Evolutionary conservation across 2,329 filamentous ascomycete species (phyloP).

Genomic region (Fonsecaea nubica): DNA sequence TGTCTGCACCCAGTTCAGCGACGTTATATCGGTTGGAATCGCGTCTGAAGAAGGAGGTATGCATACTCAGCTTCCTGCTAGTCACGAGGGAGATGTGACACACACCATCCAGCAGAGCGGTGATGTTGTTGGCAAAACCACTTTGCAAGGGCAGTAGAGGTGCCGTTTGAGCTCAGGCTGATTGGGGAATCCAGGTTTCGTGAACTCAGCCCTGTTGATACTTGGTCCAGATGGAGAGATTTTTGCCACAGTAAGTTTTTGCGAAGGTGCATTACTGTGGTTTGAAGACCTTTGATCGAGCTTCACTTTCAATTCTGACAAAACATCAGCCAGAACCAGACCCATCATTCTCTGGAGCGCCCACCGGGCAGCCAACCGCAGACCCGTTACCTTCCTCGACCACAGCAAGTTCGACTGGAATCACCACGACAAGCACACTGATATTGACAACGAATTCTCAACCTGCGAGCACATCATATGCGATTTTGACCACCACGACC

Average conservation of each 20-base stretch:
- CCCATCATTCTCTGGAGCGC: slow-evolving; percentile 31
- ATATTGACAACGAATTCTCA: not conserved
- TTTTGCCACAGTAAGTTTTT: slow-evolving; percentile 27
- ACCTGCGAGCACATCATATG: slow-evolving; percentile 5
- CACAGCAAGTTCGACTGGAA: slow-evolving; percentile 11
- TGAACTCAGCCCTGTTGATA: slow-evolving; percentile 35
- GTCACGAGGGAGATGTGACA: not conserved
- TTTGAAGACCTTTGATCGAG: not conserved
- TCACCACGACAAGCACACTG: slow-evolving; percentile 8
- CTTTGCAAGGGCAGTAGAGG: not conserved
- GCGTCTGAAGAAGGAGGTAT: slow-evolving; percentile 35
- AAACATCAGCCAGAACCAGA: slow-evolving; percentile 19
- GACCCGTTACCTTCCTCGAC: slow-evolving; percentile 27
- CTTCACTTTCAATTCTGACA: not conserved
- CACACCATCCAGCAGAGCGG: not conserved
- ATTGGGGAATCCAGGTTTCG: slow-evolving; percentile 21
- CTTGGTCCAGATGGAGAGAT: slow-evolving; percentile 29
- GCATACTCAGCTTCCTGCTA: slow-evolving; percentile 1
- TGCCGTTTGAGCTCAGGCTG: not conserved
- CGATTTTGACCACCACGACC: slow-evolving; percentile 18
- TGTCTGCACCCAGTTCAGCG: slow-evolving; percentile 30
- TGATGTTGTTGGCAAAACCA: not conserved
- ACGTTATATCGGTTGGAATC: slow-evolving; percentile 20
- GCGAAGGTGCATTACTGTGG: not conserved
- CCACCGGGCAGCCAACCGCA: slow-evolving; percentile 24